Conservation (phyloP, 1,139 yeast species). For the Yarrowia galli region DNA sequence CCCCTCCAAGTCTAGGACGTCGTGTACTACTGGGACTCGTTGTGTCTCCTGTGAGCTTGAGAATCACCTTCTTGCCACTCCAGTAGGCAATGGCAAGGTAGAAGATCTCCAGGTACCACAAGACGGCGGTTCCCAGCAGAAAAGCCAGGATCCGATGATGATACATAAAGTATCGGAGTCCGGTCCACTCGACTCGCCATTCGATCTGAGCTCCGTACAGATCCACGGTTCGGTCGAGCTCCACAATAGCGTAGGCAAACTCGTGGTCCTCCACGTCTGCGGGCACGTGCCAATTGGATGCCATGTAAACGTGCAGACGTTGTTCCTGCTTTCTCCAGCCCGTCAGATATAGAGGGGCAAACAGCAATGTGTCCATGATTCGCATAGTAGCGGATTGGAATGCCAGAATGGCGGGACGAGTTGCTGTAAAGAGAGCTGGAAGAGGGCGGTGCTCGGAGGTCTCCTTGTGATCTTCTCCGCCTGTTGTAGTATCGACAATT, state of each 20-base stretch:
- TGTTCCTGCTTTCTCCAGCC: slow-evolving; percentile 45
- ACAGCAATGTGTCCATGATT: slow-evolving; percentile 46
- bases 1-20: background rate
- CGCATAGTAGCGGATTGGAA: slow-evolving; percentile 47
- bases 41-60: slow-evolving; percentile 6
- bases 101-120: slow-evolving; percentile 56
- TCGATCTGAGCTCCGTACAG: slow-evolving; percentile 48
- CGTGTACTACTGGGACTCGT: background rate
- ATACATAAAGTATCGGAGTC: slow-evolving; percentile 64
- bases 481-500: background rate
- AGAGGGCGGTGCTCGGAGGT: background rate
- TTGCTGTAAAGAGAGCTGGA: slow-evolving; percentile 39
- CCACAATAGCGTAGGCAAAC: slow-evolving; percentile 44
- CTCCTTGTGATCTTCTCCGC: background rate
- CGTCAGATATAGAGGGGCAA: slow-evolving; percentile 48
- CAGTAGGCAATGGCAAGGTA: slow-evolving; percentile 20
- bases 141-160: slow-evolving; percentile 59
- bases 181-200: slow-evolving; percentile 58
- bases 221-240: slow-evolving; percentile 47
- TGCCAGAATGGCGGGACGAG: slow-evolving; percentile 49
- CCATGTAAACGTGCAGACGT: slow-evolving; percentile 31
- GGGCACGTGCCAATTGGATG: slow-evolving; percentile 41
- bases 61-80: slow-evolving; percentile 10
- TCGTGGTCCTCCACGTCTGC: slow-evolving; percentile 37
- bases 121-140: slow-evolving; percentile 58